Evolutionary conservation across 2,329 filamentous ascomycete species (phyloP).

Genomic region (Neofusicoccum parvum): DNA sequence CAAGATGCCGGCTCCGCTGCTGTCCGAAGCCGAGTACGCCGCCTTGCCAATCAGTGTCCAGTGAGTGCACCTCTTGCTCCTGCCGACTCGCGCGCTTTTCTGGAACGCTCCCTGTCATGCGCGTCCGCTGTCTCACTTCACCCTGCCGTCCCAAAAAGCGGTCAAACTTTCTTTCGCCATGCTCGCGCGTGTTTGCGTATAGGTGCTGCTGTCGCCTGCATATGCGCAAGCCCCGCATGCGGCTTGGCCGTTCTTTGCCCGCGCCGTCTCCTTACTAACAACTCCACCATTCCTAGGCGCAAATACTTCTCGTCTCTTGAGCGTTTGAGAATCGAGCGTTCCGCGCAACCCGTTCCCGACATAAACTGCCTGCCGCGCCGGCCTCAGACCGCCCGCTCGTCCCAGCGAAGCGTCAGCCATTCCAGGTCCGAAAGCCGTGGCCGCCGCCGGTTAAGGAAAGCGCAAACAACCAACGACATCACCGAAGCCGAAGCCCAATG

Average conservation of each 20-base stretch:
- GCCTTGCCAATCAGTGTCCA: constrained; percentile 46
- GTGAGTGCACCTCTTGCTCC: constrained; percentile 36
- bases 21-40: constrained; percentile 44
- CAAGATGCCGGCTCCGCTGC: constrained; percentile 24
- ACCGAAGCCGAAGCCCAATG: constrained; percentile 64
- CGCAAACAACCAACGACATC: constrained; percentile 35
- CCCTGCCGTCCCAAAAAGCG: not conserved
- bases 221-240: not conserved
- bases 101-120: constrained; percentile 19
- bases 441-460: constrained; percentile 38
- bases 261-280: constrained; percentile 24
- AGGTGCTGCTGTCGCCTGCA: not conserved
- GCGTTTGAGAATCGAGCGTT: constrained; percentile 64
- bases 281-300: constrained; percentile 38
- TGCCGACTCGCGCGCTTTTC: constrained; percentile 14
- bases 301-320: constrained; percentile 77
- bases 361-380: constrained; percentile 20
- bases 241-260: not conserved
- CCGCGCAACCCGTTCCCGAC: constrained; percentile 27
- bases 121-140: constrained; percentile 26
- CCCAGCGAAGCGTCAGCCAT: constrained; percentile 13
- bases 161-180: not conserved
- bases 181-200: not conserved
- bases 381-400: constrained; percentile 14
- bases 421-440: constrained; percentile 23